Evolutionary conservation across 495 filamentous ascomycete species (phyloP).

Genomic region (Articulospora tetracladia): DNA sequence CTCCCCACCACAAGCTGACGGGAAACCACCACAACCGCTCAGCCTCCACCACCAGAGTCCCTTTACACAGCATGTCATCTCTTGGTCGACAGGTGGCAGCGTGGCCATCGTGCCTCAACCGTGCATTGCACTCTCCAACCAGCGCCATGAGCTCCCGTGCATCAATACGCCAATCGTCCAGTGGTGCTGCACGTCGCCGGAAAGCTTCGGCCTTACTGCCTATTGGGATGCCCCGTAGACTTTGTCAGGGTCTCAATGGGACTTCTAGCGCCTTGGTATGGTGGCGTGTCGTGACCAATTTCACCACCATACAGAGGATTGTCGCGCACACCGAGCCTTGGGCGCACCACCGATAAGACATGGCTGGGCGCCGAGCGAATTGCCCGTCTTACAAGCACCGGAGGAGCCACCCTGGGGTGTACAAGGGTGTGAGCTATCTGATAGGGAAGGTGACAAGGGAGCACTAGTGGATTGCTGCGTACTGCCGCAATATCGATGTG

Average conservation of each 20-base stretch:
- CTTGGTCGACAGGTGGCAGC: no score
- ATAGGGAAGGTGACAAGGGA: not conserved
- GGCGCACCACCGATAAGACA: not conserved
- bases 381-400: not conserved
- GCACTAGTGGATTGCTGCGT: not conserved
- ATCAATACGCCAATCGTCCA: not conserved
- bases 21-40: no score
- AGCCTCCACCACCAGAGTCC: no score
- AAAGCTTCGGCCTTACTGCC: not conserved
- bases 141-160: not conserved
- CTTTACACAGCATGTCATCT: no score
- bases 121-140: not conserved
- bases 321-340: not conserved
- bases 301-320: not conserved
- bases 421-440: not conserved
- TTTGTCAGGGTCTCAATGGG: not conserved
- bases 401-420: not conserved
- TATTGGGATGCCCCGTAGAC: not conserved
- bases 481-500: not conserved
- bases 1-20: no score
- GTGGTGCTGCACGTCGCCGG: not conserved
- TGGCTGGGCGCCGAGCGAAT: not conserved
- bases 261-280: not conserved
- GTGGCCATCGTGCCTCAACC: not conserved
- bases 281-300: not conserved